Base-by-base conservation (phyloP, 148 eudicot species). In the Camellia sinensis region DNA sequence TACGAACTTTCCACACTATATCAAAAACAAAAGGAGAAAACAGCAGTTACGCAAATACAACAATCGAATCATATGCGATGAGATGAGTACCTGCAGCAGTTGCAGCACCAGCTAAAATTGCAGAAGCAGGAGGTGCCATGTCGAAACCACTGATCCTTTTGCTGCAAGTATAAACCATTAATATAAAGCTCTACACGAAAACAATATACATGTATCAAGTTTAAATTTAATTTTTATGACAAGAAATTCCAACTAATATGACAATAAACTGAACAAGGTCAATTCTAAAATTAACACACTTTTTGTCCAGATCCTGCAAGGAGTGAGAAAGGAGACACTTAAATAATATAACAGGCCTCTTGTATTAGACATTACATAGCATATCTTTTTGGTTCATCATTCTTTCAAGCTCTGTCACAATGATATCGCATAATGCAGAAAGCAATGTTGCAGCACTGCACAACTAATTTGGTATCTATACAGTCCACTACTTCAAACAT, bases 91-190 rank as follows among this genome's bases (percentile, higher is more conserved):
- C 98, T 84, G 90, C 56, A 84, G 81, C 83, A 79, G 81, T 86
- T 52, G 90, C 80, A 82, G 90, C 86, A 79, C 85, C 88, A 81
- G 94, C 88, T 83, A 92, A 81, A 87, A 92, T 69, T 67, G 97
- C 95, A 84, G 98, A 85, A 81, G 94, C 84, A 73, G 98, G 98
- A 80, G 99, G 98, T 19, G 99, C 95, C 99, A 97, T 94, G 87
- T 97, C 98, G 78, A 97, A 97, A 78, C 97, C 98, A 73, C 98
- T 97, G 71, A 92, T 80, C 86, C 98, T 94, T 91, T 94, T 94
- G 87, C 98, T 97, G 95, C 82, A 84, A 81, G 84, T 43, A 77
- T 62, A 82, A 1, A 75, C 57, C 65, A 86, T 73, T 79, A 80
- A 59, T 7, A 18, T 7, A 69, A 69, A 45, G 13, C 29, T 45